Evolutionary conservation across 129 eudicot genomes (phyloP).

Genomic region (Ambrosia trifida): DNA sequence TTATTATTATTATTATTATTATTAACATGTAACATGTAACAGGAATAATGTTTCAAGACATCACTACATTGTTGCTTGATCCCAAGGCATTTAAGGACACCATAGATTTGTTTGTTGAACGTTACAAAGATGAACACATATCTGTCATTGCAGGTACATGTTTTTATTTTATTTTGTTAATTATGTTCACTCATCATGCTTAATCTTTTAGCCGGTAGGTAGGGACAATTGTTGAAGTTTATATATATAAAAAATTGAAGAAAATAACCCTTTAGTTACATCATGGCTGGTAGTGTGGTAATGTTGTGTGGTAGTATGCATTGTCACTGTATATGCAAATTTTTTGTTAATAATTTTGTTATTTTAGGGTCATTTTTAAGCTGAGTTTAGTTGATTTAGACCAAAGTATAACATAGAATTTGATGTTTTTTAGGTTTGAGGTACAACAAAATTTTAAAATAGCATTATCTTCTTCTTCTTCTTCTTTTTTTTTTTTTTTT

Average conservation of each 20-base stretch:
- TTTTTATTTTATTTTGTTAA: background rate
- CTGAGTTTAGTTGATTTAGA: conserved; percentile 1
- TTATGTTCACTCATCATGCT: conserved; percentile 27
- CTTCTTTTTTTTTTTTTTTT: too few relatives aligned
- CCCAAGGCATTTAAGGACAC: conserved; percentile 86
- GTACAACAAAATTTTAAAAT: conserved; percentile 18
- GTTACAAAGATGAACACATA: conserved; percentile 60
- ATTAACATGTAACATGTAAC: background rate
- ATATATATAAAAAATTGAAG: background rate
- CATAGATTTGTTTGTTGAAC: conserved; percentile 82
- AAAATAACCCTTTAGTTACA: conserved; percentile 16
- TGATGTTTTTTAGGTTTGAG: conserved; percentile 23
- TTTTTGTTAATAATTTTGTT: background rate
- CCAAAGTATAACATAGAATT: background rate
- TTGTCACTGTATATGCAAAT: background rate
- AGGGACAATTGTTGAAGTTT: conserved; percentile 29
- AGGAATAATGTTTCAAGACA: conserved; percentile 96
- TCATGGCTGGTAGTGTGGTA: conserved; percentile 21
- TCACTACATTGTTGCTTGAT: conserved; percentile 75
- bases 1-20: conserved; percentile 12
- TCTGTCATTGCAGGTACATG: conserved; percentile 73
- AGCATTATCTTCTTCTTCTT: conserved; percentile 17
- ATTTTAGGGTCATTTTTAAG: background rate
- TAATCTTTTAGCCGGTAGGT: conserved; percentile 25
- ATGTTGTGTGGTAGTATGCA: conserved; percentile 16